Evolutionary conservation across 1,139 yeast genomes (phyloP), one percentile per base, ranked within the genome.

Genomic region (Pneumocystis murina): DNA sequence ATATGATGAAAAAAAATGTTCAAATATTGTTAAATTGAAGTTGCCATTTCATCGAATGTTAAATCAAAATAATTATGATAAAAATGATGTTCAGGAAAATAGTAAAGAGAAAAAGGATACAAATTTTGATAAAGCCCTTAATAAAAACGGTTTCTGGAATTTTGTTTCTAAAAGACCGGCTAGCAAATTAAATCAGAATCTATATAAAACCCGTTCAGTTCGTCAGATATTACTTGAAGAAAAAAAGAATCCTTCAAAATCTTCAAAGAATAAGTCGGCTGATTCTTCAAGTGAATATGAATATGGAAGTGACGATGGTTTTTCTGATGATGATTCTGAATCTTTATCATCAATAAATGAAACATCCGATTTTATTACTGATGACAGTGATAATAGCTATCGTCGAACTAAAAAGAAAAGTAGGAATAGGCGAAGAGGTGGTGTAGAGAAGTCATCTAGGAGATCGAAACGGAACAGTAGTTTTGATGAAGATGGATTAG

Each of bases 261-360:
- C 55, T 24, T 20, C 33, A 24, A 48, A 48, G 28, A 48, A 48
- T 24, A 48, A 48, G 12, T 48, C 33, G 4, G 7, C 33, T 2
- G 55, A 48, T 48, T 43, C 54, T 8, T 48, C 55, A 48, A 48
- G 55, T 48, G 55, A 48, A 48, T 48, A 48, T 48, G 55, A 48
- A 24, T 48, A 48, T 48, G 55, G 55, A 24, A 48, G 55, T 24
- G 55, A 48, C 17, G 55, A 48, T 24, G 14, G 55, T 12, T 48
- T 48, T 48, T 48, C 55, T 24, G 55, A 48, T 17, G 54, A 41
- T 12, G 33, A 24, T 20, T 20, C 55, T 12, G 33, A 48, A 48
- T 48, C n/a, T 48, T 48, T 48, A 48, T 48, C 55, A 24, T 48
- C 55, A 24, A 12, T 24, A 20, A 20, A 48, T 48, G 55, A 24